These are phyloP conservation scores for Cordia subcordata DNA, from an alignment of 257 asterid genomes.

Conservation along the genomic window DNA sequence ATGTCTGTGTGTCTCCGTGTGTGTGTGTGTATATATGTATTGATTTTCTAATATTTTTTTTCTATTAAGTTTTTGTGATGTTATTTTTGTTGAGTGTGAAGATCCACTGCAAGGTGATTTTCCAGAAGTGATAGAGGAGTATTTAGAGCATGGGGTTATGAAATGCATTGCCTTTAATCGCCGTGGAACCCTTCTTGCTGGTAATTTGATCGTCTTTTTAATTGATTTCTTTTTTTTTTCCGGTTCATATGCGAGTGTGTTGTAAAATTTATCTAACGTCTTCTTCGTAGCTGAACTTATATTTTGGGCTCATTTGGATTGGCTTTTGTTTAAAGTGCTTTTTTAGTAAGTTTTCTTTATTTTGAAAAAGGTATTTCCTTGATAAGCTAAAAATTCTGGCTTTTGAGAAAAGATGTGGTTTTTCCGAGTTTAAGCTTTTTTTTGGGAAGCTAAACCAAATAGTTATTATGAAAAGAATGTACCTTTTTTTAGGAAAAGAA, in stretches of 20 bases:
- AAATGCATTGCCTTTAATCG: slow-evolving; percentile 89
- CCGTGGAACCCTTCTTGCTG: slow-evolving; percentile 93
- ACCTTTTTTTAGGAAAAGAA: too few relatives aligned
- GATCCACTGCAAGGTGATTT: slow-evolving; percentile 95
- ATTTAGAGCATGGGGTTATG: slow-evolving; percentile 72
- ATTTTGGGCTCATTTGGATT: too few relatives aligned
- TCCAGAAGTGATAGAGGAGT: slow-evolving; percentile 92
- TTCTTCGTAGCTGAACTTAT: neutral
- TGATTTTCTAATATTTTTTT: neutral
- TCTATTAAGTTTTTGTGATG: neutral
- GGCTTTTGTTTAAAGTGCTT: too few relatives aligned
- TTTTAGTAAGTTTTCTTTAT: too few relatives aligned
- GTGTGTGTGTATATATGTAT: neutral
- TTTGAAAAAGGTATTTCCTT: too few relatives aligned
- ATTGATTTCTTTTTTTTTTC: too few relatives aligned
- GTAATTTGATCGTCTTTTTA: slow-evolving; percentile 21
- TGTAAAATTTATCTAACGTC: neutral
- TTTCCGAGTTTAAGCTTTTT: too few relatives aligned
- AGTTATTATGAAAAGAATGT: too few relatives aligned
- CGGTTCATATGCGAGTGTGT: neutral
- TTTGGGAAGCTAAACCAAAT: too few relatives aligned
- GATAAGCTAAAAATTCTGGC: too few relatives aligned
- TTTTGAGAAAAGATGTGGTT: too few relatives aligned
- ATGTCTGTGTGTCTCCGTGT: too few relatives aligned
- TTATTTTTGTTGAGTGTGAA: slow-evolving; percentile 15